A percentile compares a stretch with the other conserved stretches of the same genome.
phyloP scores from a whole-genome alignment of 106 monocot genomes.

The Ottelia alismoides region DNA sequence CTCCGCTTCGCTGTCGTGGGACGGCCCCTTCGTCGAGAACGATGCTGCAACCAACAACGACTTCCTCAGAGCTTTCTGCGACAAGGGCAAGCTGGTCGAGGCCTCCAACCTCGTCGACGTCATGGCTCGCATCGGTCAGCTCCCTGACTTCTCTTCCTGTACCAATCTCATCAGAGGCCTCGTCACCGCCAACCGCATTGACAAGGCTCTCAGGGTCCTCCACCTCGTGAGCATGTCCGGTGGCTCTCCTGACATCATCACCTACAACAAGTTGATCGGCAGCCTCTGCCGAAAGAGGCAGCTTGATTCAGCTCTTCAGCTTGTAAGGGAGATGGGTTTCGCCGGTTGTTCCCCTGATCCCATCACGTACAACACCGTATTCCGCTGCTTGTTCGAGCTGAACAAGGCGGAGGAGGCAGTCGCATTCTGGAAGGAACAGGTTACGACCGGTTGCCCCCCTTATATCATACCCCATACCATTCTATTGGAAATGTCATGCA shows the following conservation, averaged over 20 bases:
- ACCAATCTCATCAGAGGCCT: conserved; percentile 47
- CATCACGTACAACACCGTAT: conserved; percentile 60
- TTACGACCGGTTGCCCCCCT: conserved; percentile 44
- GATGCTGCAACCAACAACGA: conserved; percentile 40
- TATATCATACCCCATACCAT: conserved; percentile 53
- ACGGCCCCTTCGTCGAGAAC: conserved; percentile 30
- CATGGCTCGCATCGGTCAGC: conserved; percentile 58
- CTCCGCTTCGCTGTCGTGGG: conserved; percentile 4
- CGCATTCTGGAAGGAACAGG: conserved; percentile 49
- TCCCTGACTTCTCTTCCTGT: conserved; percentile 48
- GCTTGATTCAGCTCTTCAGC: conserved; percentile 21
- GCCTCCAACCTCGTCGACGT: conserved; percentile 53
- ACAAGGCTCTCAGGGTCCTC: conserved; percentile 37
- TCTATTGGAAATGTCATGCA: conserved; percentile 63
- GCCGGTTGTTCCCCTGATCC: conserved; percentile 59
- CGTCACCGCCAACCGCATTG: conserved; percentile 30
- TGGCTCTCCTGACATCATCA: conserved; percentile 56
- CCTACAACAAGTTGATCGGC: conserved; percentile 65
- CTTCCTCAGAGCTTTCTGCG: conserved; percentile 25
- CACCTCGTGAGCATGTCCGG: conserved; percentile 54
- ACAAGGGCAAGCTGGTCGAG: conserved; percentile 44
- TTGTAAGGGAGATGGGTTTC: conserved; percentile 52
- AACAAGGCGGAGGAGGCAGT: conserved; percentile 39
- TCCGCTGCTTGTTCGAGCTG: conserved; percentile 40
- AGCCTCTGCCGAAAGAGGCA: conserved; percentile 47